phyloP scores from a whole-genome alignment of 2,329 filamentous ascomycete species.

The Bipolaris victoriae region DNA sequence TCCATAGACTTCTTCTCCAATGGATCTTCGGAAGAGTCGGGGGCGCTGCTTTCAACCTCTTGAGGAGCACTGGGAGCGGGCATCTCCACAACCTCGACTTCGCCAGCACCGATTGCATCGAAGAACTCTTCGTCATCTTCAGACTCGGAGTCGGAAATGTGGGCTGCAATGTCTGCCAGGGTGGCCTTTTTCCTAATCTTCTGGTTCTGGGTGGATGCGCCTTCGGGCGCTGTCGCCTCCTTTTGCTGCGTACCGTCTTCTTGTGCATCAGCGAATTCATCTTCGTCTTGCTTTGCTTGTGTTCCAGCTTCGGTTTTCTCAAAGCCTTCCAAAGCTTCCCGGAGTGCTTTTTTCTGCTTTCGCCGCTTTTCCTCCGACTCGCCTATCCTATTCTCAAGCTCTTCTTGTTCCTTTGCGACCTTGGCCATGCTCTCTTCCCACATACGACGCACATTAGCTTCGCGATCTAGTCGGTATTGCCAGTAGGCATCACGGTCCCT shows the following conservation, averaged over 20 bases:
- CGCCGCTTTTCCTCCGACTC: conserved; percentile 90
- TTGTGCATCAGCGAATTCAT: conserved; percentile 43
- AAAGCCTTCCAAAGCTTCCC: conserved; percentile 75
- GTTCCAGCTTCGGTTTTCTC: conserved; percentile 29
- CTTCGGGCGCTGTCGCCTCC: conserved; percentile 25
- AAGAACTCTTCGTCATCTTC: conserved; percentile 92
- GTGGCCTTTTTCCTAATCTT: conserved; percentile 65
- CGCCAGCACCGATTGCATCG: conserved; percentile 91
- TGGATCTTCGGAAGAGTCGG: conserved; percentile 52
- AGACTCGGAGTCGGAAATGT: conserved; percentile 72
- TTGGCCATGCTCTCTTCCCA: conserved; percentile 99
- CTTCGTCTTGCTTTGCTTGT: conserved; percentile 28
- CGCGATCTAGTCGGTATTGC: conserved; percentile 92
- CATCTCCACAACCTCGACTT: conserved; percentile 79
- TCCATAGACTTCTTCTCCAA: conserved; percentile 62
- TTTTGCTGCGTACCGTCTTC: conserved; percentile 46
- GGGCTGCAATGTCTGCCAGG: conserved; percentile 71
- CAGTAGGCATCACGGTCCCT: conserved; percentile 94
- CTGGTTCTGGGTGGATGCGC: conserved; percentile 19
- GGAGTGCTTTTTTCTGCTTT: conserved; percentile 85
- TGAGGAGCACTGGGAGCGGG: conserved; percentile 51
- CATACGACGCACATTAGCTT: conserved; percentile 89
- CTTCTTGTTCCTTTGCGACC: conserved; percentile 92
- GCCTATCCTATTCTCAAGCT: conserved; percentile 83
- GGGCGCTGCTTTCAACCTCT: conserved; percentile 44